A percentile compares a stretch with the other conserved stretches of the same genome.
Evolutionary conservation across 371 early-diverging fungal genomes (phyloP).

Genomic region (Parasitella parasitica): DNA sequence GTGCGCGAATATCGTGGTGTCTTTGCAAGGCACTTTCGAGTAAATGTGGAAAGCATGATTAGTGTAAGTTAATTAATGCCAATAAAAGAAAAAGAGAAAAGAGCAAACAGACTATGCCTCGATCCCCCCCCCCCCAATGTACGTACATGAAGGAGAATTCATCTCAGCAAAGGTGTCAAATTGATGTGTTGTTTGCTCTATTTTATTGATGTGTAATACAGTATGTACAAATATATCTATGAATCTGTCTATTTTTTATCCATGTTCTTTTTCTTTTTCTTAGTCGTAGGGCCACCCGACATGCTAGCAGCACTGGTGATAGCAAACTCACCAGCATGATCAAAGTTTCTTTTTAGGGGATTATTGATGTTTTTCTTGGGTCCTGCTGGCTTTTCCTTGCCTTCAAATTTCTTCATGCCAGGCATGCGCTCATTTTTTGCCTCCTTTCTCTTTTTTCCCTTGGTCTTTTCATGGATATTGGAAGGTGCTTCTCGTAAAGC

Average conservation of each 20-base stretch:
- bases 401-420: conserved; percentile 29
- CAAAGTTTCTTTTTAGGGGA: conserved; percentile 35
- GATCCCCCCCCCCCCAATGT: too few relatives aligned
- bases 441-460: conserved; percentile 48
- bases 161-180: neutral
- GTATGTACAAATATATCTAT: neutral
- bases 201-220: neutral
- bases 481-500: conserved; percentile 87
- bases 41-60: neutral
- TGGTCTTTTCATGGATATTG: conserved; percentile 49
- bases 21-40: neutral
- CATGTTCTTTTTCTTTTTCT: conserved; percentile 28
- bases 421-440: conserved; percentile 45
- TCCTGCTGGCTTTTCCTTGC: conserved; percentile 28
- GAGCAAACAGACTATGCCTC: neutral
- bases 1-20: conserved; percentile 3
- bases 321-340: conserved; percentile 49
- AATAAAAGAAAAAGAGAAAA: neutral
- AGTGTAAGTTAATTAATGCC: neutral
- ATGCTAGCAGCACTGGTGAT: conserved; percentile 28
- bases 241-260: neutral
- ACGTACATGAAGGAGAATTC: neutral
- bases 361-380: conserved; percentile 32
- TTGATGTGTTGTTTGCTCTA: neutral
- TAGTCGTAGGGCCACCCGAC: conserved; percentile 38